Base-by-base conservation (phyloP, 169 alveolate genomes). In the Sarcocystis neurona region DNA sequence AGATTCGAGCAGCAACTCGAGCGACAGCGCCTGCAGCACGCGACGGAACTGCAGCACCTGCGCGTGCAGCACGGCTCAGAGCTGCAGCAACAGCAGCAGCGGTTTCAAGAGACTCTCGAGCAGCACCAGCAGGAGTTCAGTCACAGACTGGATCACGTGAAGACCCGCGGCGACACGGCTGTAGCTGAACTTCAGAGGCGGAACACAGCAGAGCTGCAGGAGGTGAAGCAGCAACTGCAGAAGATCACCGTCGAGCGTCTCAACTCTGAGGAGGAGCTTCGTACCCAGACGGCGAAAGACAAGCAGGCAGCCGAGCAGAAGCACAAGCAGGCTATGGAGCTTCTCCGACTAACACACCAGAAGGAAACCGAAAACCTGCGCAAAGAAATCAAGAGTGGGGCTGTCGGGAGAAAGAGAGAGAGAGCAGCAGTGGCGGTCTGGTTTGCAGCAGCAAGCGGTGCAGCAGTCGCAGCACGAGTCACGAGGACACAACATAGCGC, bases 311-410 rank as follows among this genome's bases (percentile, higher is more conserved):
- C 32, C 30, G 56, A n/a, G n/a, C n/a, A n/a, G n/a, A n/a, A n/a
- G n/a, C n/a, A n/a, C 58, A 34, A 72, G 56, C 34, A 43, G 53
- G 56, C 53, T 39, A n/a, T n/a, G n/a, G n/a, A n/a, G n/a, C n/a
- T n/a, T n/a, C n/a, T n/a, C n/a, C n/a, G n/a, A n/a, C n/a, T n/a
- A n/a, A n/a, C n/a, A n/a, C 82, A 72, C 23, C 30, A 4, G 15
- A 53, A 72, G 82, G 82, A 72, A 72, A 37, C 41, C 82, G 58
- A 72, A 37, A 72, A 27, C 5, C 82, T 72, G 30, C 15, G 41
- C 20, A 72, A 32, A n/a, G 2, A 37, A 27, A 39, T 39, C 53
- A 43, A 37, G 41, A 23, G 30, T 23, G 66, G 23, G 66, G 23
- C 23, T 12, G 66, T 15, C 23, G 66, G 23, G 12, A 53, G 12